These are phyloP conservation scores for Actinomortierella ambigua DNA, from an alignment of 371 early-diverging fungal species.

Conservation along the genomic window DNA sequence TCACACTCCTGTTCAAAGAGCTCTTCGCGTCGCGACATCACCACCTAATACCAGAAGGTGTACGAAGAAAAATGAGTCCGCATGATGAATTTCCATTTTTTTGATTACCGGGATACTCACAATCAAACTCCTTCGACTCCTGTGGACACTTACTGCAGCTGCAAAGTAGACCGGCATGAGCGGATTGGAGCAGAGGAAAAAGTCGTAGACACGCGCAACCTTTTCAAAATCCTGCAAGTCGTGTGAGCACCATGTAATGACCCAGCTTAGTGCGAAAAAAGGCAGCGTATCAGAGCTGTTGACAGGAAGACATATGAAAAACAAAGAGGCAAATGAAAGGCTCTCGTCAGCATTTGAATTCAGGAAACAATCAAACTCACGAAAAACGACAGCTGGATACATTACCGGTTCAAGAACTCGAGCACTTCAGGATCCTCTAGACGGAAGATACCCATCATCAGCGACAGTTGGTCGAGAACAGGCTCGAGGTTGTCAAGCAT, in stretches of 20 bases:
- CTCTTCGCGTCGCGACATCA: conserved; percentile 53
- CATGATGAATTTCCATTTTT: background rate
- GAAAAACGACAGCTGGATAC: background rate
- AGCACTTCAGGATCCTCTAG: conserved; percentile 56
- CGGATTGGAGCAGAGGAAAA: conserved; percentile 74
- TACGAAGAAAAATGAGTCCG: background rate
- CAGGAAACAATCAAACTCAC: too few relatives aligned
- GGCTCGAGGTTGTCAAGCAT: conserved; percentile 66
- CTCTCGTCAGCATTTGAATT: too few relatives aligned
- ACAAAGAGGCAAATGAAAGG: background rate
- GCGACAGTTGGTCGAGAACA: conserved; percentile 58
- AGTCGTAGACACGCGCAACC: conserved; percentile 74
- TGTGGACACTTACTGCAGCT: conserved; percentile 53
- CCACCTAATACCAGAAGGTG: conserved; percentile 40
- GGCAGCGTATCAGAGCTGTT: conserved; percentile 68
- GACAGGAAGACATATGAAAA: background rate
- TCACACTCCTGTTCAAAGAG: conserved; percentile 57
- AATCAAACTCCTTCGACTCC: background rate
- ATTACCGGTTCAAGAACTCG: conserved; percentile 56
- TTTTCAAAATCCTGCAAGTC: conserved; percentile 62
- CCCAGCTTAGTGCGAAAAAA: conserved; percentile 83
- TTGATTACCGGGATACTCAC: background rate
- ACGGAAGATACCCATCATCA: conserved; percentile 57
- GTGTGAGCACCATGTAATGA: conserved; percentile 89
- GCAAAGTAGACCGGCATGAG: conserved; percentile 77